phyloP scores from a whole-genome alignment of 2,329 filamentous ascomycete species.

The Colletotrichum neosansevieriae region DNA sequence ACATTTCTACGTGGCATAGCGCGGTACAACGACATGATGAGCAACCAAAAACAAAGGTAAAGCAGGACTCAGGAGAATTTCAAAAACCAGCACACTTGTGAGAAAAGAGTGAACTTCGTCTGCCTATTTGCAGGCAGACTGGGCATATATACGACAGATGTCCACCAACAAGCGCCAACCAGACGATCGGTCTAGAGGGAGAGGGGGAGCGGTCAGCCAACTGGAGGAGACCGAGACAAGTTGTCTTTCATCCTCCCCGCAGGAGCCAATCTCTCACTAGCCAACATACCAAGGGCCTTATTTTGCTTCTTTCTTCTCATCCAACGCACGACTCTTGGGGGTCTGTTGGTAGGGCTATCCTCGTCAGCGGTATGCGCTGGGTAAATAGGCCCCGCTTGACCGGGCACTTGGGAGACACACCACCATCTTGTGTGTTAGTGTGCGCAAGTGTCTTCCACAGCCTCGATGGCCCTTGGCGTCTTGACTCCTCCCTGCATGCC shows the following conservation, averaged over 20 bases:
- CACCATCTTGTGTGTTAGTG: conserved; percentile 36
- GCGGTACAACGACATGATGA: conserved; percentile 31
- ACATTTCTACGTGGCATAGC: conserved; percentile 32
- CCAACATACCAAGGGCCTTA: conserved; percentile 31
- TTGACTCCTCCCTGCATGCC: conserved; percentile 37
- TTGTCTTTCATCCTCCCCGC: conserved; percentile 33
- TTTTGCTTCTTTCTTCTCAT: conserved; percentile 32
- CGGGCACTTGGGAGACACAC: conserved; percentile 37
- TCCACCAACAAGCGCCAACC: conserved; percentile 12
- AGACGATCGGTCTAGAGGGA: conserved; percentile 23
- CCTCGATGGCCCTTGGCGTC: conserved; percentile 24
- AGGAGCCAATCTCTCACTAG: conserved; percentile 32
- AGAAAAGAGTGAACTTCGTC: conserved; percentile 30
- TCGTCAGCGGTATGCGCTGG: conserved; percentile 29
- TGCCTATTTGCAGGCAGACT: conserved; percentile 19
- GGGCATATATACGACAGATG: conserved; percentile 33
- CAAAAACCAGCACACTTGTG: conserved; percentile 22
- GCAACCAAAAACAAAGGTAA: conserved; percentile 24
- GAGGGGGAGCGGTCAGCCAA: conserved; percentile 36
- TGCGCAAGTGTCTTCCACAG: conserved; percentile 36
- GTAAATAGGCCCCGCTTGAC: conserved; percentile 32
- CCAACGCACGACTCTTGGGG: conserved; percentile 29
- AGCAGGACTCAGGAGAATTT: conserved; percentile 29
- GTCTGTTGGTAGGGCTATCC: conserved; percentile 37
- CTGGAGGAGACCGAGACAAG: conserved; percentile 30